These are phyloP conservation scores for Colletotrichum melonis DNA, from an alignment of 2,329 filamentous ascomycete species.

Conservation along the genomic window DNA sequence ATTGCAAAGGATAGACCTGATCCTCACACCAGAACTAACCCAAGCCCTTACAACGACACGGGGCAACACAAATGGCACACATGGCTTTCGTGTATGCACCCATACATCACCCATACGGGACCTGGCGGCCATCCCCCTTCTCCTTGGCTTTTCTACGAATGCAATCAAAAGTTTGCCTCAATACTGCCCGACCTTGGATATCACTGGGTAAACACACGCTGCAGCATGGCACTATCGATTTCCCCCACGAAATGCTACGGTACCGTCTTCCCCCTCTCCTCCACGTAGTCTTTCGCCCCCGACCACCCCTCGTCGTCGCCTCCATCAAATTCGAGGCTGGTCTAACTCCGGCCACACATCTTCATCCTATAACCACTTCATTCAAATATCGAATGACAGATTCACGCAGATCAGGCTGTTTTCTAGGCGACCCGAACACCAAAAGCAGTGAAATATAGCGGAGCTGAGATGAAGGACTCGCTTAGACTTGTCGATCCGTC, in stretches of 20 bases:
- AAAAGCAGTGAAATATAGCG: too few relatives aligned
- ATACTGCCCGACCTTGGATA: neutral
- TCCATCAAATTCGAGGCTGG: neutral
- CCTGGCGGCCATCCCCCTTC: neutral
- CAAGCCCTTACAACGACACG: neutral
- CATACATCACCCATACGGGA: conserved; percentile 4
- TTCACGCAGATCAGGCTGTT: neutral
- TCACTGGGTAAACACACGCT: neutral
- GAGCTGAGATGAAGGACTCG: neutral
- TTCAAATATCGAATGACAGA: conserved; percentile 22
- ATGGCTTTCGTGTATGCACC: conserved; percentile 31
- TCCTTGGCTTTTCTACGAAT: neutral
- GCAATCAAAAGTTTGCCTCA: neutral
- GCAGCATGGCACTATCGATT: conserved; percentile 12
- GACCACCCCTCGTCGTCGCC: neutral
- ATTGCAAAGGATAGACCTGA: neutral
- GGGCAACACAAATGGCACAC: conserved; percentile 19
- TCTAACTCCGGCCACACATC: neutral
- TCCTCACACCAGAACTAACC: neutral
- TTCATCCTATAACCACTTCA: neutral
- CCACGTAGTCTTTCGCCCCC: neutral
- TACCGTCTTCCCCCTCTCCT: conserved; percentile 6
- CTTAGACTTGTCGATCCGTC: conserved; percentile 6
- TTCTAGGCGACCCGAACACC: too few relatives aligned
- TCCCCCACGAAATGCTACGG: conserved; percentile 32